Percentiles rank a stretch among this genome's conserved stretches.
Evolutionary conservation across 2,329 filamentous ascomycete genomes (phyloP).

Genomic region (Penicillium sp.): DNA sequence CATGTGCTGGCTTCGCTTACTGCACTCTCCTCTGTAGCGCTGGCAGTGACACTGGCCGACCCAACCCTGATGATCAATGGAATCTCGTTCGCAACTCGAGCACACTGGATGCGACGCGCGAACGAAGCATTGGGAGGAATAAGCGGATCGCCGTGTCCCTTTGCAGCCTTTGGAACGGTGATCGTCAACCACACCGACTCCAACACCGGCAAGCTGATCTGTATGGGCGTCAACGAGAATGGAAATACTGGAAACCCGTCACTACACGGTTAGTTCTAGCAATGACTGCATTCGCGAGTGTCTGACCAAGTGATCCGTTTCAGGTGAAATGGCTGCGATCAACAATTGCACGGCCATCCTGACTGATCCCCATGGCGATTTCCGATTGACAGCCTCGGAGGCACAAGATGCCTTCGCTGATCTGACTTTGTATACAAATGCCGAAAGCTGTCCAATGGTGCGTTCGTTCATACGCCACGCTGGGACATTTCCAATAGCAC

Average conservation of each 20-base stretch:
- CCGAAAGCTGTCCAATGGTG: slow-evolving; percentile 56
- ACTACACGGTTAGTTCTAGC: too few species aligned
- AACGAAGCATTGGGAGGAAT: slow-evolving; percentile 47
- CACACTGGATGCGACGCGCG: slow-evolving; percentile 54
- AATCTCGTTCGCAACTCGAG: slow-evolving; percentile 42
- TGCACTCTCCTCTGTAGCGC: too few species aligned
- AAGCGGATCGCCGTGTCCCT: slow-evolving; percentile 49
- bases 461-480: too few species aligned
- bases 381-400: slow-evolving; percentile 43
- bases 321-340: slow-evolving; percentile 56
- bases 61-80: slow-evolving; percentile 25
- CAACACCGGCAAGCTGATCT: slow-evolving; percentile 40
- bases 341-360: slow-evolving; percentile 53
- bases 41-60: too few species aligned
- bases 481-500: too few species aligned
- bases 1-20: too few species aligned
- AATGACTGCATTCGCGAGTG: too few species aligned
- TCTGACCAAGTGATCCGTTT: too few species aligned
- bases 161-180: slow-evolving; percentile 53
- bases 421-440: slow-evolving; percentile 57
- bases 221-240: slow-evolving; percentile 51
- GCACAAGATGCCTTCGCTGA: slow-evolving; percentile 47
- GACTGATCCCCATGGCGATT: slow-evolving; percentile 47
- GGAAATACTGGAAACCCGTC: slow-evolving; percentile 50
- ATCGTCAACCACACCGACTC: slow-evolving; percentile 55